These are phyloP conservation scores for Lactarius hengduanensis DNA, from an alignment of 768 basidiomycete species.

Conservation along the genomic window DNA sequence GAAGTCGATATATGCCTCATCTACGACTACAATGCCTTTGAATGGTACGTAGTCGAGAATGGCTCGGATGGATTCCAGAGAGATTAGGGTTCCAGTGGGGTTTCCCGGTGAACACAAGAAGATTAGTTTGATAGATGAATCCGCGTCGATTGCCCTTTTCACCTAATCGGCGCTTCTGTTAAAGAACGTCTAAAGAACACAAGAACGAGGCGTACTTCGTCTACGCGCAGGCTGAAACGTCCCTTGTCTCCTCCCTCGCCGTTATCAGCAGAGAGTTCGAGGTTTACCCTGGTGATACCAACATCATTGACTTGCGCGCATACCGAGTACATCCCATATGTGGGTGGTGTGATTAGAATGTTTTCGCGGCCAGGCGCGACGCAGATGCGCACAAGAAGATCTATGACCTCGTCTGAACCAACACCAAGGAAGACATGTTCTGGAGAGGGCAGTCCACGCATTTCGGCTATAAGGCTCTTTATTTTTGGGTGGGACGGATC, in stretches of 20 bases:
- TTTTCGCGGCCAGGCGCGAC: conserved; percentile 75
- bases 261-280: conserved; percentile 54
- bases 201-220: conserved; percentile 52
- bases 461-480: conserved; percentile 68
- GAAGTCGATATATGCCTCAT: conserved; percentile 99
- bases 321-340: conserved; percentile 97
- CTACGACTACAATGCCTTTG: conserved; percentile 90
- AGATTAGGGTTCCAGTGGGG: conserved; percentile 86
- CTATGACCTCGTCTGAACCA: conserved; percentile 95
- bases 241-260: conserved; percentile 76
- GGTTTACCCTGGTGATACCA: conserved; percentile 70
- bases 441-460: conserved; percentile 63
- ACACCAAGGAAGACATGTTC: conserved; percentile 88
- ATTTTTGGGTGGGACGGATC: conserved; percentile 83
- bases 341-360: conserved; percentile 88
- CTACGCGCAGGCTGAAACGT: conserved; percentile 70
- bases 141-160: conserved; percentile 61
- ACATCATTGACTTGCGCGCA: conserved; percentile 96
- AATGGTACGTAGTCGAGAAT: conserved; percentile 78
- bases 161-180: conserved; percentile 47
- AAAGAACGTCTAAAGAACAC: neutral
- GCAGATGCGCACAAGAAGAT: conserved; percentile 87
- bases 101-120: conserved; percentile 98
- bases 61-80: conserved; percentile 62
- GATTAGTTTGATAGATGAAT: conserved; percentile 83